Conservation (phyloP, 1,284 basidiomycete species). For the Takashimella koratensis region DNA sequence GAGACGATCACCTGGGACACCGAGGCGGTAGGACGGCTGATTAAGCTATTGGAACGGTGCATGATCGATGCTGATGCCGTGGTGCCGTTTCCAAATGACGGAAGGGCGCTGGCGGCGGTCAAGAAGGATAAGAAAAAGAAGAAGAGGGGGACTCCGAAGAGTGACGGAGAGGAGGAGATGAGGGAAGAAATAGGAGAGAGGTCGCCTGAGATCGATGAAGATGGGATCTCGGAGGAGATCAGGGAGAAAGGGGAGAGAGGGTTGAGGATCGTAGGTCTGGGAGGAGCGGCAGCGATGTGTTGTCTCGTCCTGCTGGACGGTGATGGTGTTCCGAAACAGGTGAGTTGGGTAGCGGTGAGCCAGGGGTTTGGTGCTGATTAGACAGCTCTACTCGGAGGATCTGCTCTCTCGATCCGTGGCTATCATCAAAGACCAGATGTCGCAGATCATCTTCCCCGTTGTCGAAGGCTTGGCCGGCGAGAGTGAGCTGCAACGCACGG, state of each 20-base stretch:
- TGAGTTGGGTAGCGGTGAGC: conserved; percentile 47
- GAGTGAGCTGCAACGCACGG: conserved; percentile 28
- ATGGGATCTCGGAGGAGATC: conserved; percentile 53
- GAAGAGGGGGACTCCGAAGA: conserved; percentile 21
- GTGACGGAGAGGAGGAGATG: conserved; percentile 20
- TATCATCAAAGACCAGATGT: conserved; percentile 73
- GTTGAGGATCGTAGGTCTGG: conserved; percentile 63
- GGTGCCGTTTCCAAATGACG: conserved; percentile 59
- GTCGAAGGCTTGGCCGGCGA: conserved; percentile 64
- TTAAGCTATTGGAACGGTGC: conserved; percentile 72
- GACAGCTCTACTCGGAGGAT: conserved; percentile 84
- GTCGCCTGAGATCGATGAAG: conserved; percentile 7
- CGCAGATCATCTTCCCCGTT: conserved; percentile 77
- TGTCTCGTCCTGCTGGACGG: conserved; percentile 70
- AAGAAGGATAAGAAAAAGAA: conserved; percentile 14
- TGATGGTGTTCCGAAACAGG: conserved; percentile 78
- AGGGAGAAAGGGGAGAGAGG: conserved; percentile 54
- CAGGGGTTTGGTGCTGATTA: too few relatives aligned
- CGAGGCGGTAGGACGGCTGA: conserved; percentile 58
- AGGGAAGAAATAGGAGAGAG: conserved; percentile 23
- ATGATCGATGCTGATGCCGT: conserved; percentile 68
- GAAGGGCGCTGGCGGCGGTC: conserved; percentile 25
- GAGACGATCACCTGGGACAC: conserved; percentile 53
- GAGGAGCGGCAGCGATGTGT: conserved; percentile 74
- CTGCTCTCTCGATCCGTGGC: conserved; percentile 72